Evolutionary conservation across 2,329 filamentous ascomycete genomes (phyloP).

Genomic region (Phaeosphaeria sp.): DNA sequence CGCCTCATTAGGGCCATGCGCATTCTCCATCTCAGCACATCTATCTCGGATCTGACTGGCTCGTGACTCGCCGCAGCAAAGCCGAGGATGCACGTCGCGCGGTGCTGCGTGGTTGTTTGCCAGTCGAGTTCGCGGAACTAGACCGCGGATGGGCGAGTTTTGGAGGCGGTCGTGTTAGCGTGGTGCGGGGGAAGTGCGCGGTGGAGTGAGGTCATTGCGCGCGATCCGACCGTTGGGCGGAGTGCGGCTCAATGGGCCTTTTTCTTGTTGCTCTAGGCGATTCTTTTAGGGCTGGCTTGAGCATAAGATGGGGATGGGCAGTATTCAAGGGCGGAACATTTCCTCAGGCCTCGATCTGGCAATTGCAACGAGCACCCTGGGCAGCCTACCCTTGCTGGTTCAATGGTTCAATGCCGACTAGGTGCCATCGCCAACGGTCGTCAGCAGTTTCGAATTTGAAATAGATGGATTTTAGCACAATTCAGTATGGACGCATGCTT

Average conservation of each 20-base stretch:
- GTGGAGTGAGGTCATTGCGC: conserved; percentile 9
- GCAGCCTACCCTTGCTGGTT: not conserved
- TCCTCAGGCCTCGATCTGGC: not conserved
- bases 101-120: conserved; percentile 1
- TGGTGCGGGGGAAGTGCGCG: conserved; percentile 20
- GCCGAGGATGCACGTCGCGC: not conserved
- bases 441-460: not conserved
- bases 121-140: conserved; percentile 19
- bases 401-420: no score
- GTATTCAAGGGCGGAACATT: not conserved
- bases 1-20: not conserved
- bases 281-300: not conserved
- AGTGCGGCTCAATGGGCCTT: not conserved
- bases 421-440: no score
- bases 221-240: not conserved
- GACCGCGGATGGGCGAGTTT: conserved; percentile 12
- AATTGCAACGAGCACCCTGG: not conserved
- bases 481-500: not conserved
- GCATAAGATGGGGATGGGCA: not conserved
- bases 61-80: not conserved
- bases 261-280: not conserved
- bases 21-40: conserved; percentile 10
- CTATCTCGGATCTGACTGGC: conserved; percentile 13
- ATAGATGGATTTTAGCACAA: not conserved
- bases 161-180: conserved; percentile 10